Conservation (phyloP, 805 yeast genomes). For the Starmerella ratchasimensis region DNA sequence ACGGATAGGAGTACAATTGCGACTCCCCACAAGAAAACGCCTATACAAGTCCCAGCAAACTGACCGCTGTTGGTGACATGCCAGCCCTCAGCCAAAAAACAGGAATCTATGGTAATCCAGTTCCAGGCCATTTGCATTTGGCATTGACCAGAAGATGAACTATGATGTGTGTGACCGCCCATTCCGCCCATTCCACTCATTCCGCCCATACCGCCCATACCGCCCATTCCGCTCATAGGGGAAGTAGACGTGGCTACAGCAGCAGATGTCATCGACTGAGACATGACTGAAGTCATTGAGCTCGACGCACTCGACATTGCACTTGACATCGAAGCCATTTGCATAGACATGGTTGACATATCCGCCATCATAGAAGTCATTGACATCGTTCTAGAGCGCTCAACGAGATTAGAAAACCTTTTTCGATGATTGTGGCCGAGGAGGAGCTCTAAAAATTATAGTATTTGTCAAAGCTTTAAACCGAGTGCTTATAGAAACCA, state of each 20-base stretch:
- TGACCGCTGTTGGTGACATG: constrained; percentile 43
- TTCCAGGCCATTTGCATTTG: constrained; percentile 50
- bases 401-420: no score
- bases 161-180: constrained; percentile 1
- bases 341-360: constrained; percentile 17
- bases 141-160: constrained; percentile 19
- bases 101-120: constrained; percentile 54
- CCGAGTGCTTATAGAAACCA: no score
- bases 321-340: constrained; percentile 13
- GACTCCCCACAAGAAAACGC: constrained; percentile 46
- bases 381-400: no score
- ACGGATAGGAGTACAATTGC: constrained; percentile 47
- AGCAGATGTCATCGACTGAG: constrained; percentile 1
- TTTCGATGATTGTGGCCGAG: no score
- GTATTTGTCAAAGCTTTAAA: no score
- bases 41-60: constrained; percentile 64
- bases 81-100: constrained; percentile 53
- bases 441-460: no score
- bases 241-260: constrained; percentile 6
- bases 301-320: constrained; percentile 8
- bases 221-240: constrained; percentile 4
- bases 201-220: constrained; percentile 12
- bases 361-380: constrained; percentile 11
- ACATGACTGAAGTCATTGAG: constrained; percentile 3
- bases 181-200: constrained; percentile 14